Conservation (phyloP, 2,329 filamentous ascomycete genomes). For the Aspergillus glaucus region DNA sequence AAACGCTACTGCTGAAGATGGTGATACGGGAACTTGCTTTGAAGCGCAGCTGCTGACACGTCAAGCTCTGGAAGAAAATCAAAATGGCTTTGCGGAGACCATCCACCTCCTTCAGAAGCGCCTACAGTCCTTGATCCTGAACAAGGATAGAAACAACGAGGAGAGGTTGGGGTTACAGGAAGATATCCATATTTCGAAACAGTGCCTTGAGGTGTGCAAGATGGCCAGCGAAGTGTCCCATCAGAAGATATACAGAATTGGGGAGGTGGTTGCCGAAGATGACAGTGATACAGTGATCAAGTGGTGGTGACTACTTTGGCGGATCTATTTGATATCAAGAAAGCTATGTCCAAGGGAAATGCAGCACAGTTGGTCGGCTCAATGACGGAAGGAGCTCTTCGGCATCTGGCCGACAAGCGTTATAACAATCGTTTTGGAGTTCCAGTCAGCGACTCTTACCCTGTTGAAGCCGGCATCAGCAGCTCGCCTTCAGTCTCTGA, state of each 20-base stretch:
- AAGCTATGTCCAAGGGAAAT: slow-evolving; percentile 27
- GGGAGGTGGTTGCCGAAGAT: slow-evolving; percentile 32
- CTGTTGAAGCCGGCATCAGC: slow-evolving; percentile 4
- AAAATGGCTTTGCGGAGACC: slow-evolving; percentile 24
- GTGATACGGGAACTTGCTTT: slow-evolving; percentile 14
- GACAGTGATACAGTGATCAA: slow-evolving; percentile 38
- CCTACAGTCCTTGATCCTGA: slow-evolving; percentile 18
- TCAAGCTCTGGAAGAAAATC: slow-evolving; percentile 25
- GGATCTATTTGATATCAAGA: slow-evolving; percentile 38
- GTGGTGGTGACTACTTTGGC: slow-evolving; percentile 38
- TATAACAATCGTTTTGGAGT: slow-evolving; percentile 25
- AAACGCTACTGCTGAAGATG: slow-evolving; percentile 8
- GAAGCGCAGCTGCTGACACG: slow-evolving; percentile 29
- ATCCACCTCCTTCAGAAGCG: slow-evolving; percentile 30
- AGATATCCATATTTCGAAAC: slow-evolving; percentile 30
- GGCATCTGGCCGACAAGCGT: slow-evolving; percentile 18
- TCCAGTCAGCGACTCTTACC: slow-evolving; percentile 2
- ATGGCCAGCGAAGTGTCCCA: slow-evolving; percentile 23
- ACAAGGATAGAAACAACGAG: slow-evolving; percentile 10
- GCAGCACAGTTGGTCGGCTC: slow-evolving; percentile 35
- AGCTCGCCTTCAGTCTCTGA: slow-evolving; percentile 5
- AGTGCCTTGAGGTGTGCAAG: slow-evolving; percentile 37
- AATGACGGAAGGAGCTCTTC: slow-evolving; percentile 27
- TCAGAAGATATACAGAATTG: slow-evolving; percentile 31
- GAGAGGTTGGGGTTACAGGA: slow-evolving; percentile 27